A percentile compares a stretch with the other conserved stretches of the same genome.
Conservation (phyloP, 2,329 filamentous ascomycete species). For the Rhinocladiella mackenziei region DNA sequence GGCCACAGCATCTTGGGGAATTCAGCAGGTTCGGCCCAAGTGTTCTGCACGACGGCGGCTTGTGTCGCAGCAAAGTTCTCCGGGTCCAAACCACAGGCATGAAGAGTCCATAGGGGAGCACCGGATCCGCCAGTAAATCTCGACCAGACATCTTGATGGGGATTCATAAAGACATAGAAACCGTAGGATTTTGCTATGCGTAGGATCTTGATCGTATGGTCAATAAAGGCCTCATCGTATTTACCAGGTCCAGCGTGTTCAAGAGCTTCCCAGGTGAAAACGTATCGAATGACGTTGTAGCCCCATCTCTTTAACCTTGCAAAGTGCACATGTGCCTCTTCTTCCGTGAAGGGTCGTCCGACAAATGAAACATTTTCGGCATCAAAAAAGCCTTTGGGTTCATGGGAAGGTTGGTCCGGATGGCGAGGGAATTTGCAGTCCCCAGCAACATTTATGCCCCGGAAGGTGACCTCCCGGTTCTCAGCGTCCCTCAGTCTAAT, state of each 20-base stretch:
- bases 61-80: conserved; percentile 79
- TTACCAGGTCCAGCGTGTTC: conserved; percentile 84
- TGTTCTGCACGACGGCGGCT: conserved; percentile 92
- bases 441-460: conserved; percentile 89
- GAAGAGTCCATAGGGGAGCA: conserved; percentile 95
- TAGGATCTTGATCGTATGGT: conserved; percentile 81
- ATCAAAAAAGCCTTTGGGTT: conserved; percentile 78
- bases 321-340: conserved; percentile 83
- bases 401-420: conserved; percentile 77
- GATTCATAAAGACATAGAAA: conserved; percentile 98
- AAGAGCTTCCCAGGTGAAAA: conserved; percentile 99
- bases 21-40: conserved; percentile 73
- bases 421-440: conserved; percentile 84
- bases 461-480: conserved; percentile 79
- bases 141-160: conserved; percentile 99
- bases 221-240: conserved; percentile 92
- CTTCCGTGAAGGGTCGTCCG: conserved; percentile 73
- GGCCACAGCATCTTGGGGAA: conserved; percentile 99
- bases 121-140: conserved; percentile 90
- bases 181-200: conserved; percentile 82
- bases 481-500: conserved; percentile 75
- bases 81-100: conserved; percentile 88
- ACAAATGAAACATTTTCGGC: conserved; percentile 89
- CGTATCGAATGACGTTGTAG: conserved; percentile 93
- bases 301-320: conserved; percentile 79